phyloP scores from a whole-genome alignment of 768 basidiomycete species.

The Phaeotremella skinneri region DNA sequence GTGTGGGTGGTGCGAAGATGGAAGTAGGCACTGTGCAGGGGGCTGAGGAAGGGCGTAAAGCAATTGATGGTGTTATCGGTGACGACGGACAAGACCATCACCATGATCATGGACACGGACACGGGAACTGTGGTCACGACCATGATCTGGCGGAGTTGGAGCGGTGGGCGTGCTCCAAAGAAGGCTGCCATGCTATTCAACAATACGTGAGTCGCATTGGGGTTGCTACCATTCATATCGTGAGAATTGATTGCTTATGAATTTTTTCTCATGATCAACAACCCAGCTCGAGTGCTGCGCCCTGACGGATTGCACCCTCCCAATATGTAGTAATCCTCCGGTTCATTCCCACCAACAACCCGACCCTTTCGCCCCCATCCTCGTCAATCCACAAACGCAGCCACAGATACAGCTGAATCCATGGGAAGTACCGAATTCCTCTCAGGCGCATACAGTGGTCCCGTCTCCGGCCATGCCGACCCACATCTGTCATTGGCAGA shows the following conservation, averaged over 20 bases:
- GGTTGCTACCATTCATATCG: neutral
- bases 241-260: neutral
- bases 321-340: slow-evolving; percentile 20
- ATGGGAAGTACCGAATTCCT: neutral
- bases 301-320: slow-evolving; percentile 29
- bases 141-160: slow-evolving; percentile 26
- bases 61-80: too few relatives aligned
- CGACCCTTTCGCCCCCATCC: slow-evolving; percentile 9
- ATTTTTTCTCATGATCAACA: neutral
- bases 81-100: neutral
- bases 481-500: slow-evolving; percentile 70
- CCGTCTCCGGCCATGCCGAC: slow-evolving; percentile 18
- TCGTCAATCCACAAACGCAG: neutral
- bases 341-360: slow-evolving; percentile 12
- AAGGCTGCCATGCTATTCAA: slow-evolving; percentile 43
- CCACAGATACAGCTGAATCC: slow-evolving; percentile 1
- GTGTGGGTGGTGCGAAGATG: slow-evolving; percentile 4
- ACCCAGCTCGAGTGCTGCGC: slow-evolving; percentile 38
- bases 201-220: slow-evolving; percentile 32
- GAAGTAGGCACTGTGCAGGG: neutral
- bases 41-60: too few relatives aligned
- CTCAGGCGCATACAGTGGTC: neutral
- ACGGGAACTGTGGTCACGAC: neutral
- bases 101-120: slow-evolving; percentile 7
- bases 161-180: slow-evolving; percentile 41